Base-by-base conservation (phyloP, 495 filamentous ascomycete genomes). In the Thermothielavioides terrestris region DNA sequence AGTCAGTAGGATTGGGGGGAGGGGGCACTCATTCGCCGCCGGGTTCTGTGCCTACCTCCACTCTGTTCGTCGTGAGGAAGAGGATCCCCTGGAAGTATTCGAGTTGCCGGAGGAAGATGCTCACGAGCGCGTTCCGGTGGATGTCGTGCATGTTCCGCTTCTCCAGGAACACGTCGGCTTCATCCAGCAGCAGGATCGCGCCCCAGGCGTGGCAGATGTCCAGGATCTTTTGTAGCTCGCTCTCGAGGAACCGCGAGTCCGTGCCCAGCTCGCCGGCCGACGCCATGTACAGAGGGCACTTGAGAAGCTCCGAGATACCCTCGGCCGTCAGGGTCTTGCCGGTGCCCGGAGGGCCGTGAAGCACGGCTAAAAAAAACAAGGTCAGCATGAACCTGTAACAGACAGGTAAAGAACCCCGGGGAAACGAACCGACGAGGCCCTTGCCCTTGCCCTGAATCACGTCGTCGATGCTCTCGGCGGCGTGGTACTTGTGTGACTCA, bases 271-370 rank as follows among this genome's bases (percentile, higher is more conserved):
- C 88, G 27, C 87, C 87, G 2, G 85, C 85, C 37, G 77, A 82
- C 49, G 92, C 86, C 79, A 84, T 88, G 61, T 94, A 94, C 10
- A 95, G 68, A 1, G 89, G 89, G 30, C 85, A 83, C 57, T 84
- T 80, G 34, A 94, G 78, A 4, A 89, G 76, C 61, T 92, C 89
- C 3, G 84, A 83, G 52, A 95, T 92, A 14, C 85, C 83, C 58
- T 94, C 89, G 4, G 87, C 89, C 0, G 89, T 94, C 3, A 95
- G 74, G 0, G 89, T 94, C 71, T 95, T 95, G 39, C 89, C 89
- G 1, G 86, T 89, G 21, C 88, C 88, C 1, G 88, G 86, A 12
- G 88, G 87, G 0, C 89, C 89, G 47, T 89, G 86, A 0, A 91
- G 76, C 2, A 91, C 84, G 20, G 68, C 68, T 71, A 35, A 20